These are phyloP conservation scores for Aspergillus funiculosus DNA, from an alignment of 495 filamentous ascomycete species.

Conservation along the genomic window DNA sequence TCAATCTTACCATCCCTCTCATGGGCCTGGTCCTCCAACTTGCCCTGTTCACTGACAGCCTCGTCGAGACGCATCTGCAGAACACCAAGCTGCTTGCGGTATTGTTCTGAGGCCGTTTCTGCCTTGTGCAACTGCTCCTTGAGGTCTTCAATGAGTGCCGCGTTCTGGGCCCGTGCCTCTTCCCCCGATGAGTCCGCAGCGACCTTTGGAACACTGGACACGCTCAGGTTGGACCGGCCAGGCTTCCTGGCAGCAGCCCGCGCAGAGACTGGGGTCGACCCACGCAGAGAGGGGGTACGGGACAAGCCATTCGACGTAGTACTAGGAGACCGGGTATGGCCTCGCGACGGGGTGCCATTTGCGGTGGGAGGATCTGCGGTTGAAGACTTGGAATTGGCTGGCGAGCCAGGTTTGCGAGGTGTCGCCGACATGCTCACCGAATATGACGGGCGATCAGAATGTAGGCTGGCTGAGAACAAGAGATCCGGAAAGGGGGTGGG, in stretches of 20 bases:
- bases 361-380: conserved; percentile 29
- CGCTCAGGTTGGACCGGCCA: conserved; percentile 53
- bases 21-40: conserved; percentile 78
- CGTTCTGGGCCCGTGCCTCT: conserved; percentile 62
- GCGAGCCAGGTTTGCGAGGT: conserved; percentile 41
- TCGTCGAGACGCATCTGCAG: conserved; percentile 85
- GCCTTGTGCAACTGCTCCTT: conserved; percentile 74
- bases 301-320: conserved; percentile 35
- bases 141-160: conserved; percentile 77
- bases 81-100: conserved; percentile 75
- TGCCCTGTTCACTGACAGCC: conserved; percentile 70
- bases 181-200: conserved; percentile 54
- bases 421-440: conserved; percentile 39
- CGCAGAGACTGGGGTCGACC: conserved; percentile 59
- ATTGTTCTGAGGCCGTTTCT: conserved; percentile 71
- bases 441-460: conserved; percentile 15
- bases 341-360: conserved; percentile 38
- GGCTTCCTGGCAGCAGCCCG: conserved; percentile 60
- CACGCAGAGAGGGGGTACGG: conserved; percentile 38
- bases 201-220: conserved; percentile 50
- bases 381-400: conserved; percentile 38
- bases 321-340: conserved; percentile 41
- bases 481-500: conserved; percentile 15
- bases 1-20: conserved; percentile 79
- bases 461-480: conserved; percentile 10